Evolutionary conservation across 2,329 filamentous ascomycete species (phyloP), one percentile per base, ranked within the genome.

Genomic region (Davidsoniella australis): DNA sequence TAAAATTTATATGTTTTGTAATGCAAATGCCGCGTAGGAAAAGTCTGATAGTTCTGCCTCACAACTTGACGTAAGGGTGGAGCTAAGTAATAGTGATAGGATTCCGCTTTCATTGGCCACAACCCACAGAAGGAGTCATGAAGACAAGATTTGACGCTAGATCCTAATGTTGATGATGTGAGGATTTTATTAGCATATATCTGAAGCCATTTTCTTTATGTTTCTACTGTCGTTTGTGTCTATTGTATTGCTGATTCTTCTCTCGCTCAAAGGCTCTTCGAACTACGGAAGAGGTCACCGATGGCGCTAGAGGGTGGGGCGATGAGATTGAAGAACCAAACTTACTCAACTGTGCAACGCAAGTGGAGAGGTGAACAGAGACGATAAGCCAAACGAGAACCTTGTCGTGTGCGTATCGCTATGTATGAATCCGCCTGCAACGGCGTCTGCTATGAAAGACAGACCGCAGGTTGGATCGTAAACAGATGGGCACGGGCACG

Each of bases 71-170:
- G 45, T 40, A 47, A 47, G 14, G 14, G 18, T 24, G 33, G 37
- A 17, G 18, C 10, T 14, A 46, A 14, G 29, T 10, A 41, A 18
- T 17, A 36, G 26, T 33, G 18, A 2, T 10, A 41, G 46, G 23
- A 48, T 42, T 36, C 46, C n/a, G 20, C 39, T 48, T 23, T 24
- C 38, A 41, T 14, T 33, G 38, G 10, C 18, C 14, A 42, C 24
- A 39, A 23, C 41, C 20, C 39, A 43, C 24, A 24, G n/a, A 38
- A 42, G 47, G 47, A 42, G 47, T 48, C 16, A 48, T 36, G 16
- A 16, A 9, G 29, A 33, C 37, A 3, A 20, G 44, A 38, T 46
- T 46, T 46, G 29, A 23, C 23, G 20, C n/a, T 6, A 26, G 33
- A 46, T 12, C 29, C 44, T 38, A 39, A 39, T 12, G 29, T n/a